Evolutionary conservation across 2,329 filamentous ascomycete genomes (phyloP).

Genomic region (Purpureocillium lavendulum): DNA sequence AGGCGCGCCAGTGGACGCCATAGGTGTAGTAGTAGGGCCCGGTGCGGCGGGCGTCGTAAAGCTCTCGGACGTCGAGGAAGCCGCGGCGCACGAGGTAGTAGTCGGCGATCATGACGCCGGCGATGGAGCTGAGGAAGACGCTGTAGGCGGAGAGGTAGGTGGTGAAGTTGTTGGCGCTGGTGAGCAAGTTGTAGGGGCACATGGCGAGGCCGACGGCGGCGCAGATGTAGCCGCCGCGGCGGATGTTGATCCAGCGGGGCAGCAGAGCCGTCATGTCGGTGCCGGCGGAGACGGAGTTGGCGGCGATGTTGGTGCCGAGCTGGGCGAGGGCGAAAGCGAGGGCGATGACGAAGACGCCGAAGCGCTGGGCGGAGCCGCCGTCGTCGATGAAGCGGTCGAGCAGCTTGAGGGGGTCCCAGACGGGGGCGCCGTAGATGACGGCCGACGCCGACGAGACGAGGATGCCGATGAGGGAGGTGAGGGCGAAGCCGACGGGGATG

Average conservation of each 20-base stretch:
- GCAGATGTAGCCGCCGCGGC: conserved; percentile 80
- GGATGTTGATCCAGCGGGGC: conserved; percentile 75
- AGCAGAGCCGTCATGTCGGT: conserved; percentile 76
- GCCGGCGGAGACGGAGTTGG: conserved; percentile 76
- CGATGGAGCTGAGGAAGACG: conserved; percentile 88
- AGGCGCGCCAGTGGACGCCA: conserved; percentile 78
- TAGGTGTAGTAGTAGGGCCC: conserved; percentile 66
- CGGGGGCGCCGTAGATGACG: conserved; percentile 56
- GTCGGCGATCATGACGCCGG: conserved; percentile 81
- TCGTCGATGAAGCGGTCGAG: conserved; percentile 61
- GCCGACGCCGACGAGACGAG: conserved; percentile 66
- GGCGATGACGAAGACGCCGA: conserved; percentile 68
- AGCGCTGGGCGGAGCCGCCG: conserved; percentile 59
- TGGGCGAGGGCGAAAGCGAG: conserved; percentile 68
- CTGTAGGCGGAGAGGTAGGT: conserved; percentile 89
- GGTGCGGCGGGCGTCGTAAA: conserved; percentile 63
- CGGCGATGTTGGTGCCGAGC: conserved; percentile 79
- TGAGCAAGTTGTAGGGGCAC: conserved; percentile 78
- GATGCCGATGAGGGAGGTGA: conserved; percentile 81
- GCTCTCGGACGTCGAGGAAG: conserved; percentile 67
- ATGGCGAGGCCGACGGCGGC: conserved; percentile 73
- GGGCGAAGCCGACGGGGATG: conserved; percentile 61
- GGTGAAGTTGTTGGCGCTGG: conserved; percentile 71
- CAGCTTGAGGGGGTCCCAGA: conserved; percentile 67
- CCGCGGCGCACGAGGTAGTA: conserved; percentile 83